Conservation (phyloP, 2,329 filamentous ascomycete genomes). For the Trichoderma breve region DNA sequence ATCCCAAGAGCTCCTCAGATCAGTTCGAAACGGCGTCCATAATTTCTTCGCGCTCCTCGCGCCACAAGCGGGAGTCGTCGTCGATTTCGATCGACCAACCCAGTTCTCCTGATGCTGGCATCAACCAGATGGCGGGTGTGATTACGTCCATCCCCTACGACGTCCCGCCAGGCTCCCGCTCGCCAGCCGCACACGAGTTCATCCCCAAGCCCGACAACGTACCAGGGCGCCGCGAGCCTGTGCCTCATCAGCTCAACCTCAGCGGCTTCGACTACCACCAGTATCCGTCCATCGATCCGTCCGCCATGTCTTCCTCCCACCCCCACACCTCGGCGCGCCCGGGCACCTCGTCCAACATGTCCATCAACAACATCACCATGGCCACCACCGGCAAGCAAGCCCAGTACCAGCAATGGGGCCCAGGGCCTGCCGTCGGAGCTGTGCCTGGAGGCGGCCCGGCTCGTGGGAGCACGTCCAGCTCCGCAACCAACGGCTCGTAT, state of each 20-base stretch:
- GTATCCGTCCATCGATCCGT: slow-evolving; percentile 71
- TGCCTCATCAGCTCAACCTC: slow-evolving; percentile 82
- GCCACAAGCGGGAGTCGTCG: slow-evolving; percentile 72
- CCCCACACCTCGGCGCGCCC: slow-evolving; percentile 38
- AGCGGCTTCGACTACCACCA: slow-evolving; percentile 79
- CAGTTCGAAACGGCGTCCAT: slow-evolving; percentile 58
- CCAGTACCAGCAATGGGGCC: slow-evolving; percentile 75
- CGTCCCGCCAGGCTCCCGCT: slow-evolving; percentile 61
- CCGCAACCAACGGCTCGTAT: slow-evolving; percentile 48
- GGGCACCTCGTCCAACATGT: slow-evolving; percentile 9
- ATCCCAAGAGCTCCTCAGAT: slow-evolving; percentile 57
- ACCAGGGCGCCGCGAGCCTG: slow-evolving; percentile 65
- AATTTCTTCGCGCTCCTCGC: slow-evolving; percentile 66
- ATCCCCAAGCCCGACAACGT: slow-evolving; percentile 65
- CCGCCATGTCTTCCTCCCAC: slow-evolving; percentile 54
- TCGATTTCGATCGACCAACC: slow-evolving; percentile 69
- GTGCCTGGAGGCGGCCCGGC: slow-evolving; percentile 19
- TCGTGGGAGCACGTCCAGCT: slow-evolving; percentile 54
- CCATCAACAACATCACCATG: slow-evolving; percentile 64
- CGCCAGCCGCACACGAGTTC: slow-evolving; percentile 71
- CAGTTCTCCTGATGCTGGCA: slow-evolving; percentile 60
- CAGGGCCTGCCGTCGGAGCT: slow-evolving; percentile 3
- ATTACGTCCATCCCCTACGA: slow-evolving; percentile 90
- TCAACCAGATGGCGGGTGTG: slow-evolving; percentile 75
- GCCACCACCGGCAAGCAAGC: slow-evolving; percentile 68